Evolutionary conservation across 2,329 filamentous ascomycete genomes (phyloP).

Genomic region (Penicillium italicum): DNA sequence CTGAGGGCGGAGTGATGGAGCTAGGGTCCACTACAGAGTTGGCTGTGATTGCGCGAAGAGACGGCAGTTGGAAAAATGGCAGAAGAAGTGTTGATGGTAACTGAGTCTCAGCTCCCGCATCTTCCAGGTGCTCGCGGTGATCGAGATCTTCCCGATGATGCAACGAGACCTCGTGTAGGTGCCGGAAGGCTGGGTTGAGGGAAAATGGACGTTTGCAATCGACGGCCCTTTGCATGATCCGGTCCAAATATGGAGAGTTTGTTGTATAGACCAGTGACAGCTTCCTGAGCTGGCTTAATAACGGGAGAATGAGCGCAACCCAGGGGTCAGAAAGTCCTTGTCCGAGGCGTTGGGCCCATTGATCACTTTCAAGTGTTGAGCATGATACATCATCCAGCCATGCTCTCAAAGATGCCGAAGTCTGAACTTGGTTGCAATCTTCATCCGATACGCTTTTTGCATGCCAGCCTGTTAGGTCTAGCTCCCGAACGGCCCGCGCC

Average conservation of each 20-base stretch:
- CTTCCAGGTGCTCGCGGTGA: constrained; percentile 6
- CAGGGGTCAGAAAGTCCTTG: constrained; percentile 26
- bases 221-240: constrained; percentile 21
- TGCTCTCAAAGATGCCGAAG: not conserved
- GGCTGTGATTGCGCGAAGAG: constrained; percentile 22
- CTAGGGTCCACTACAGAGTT: constrained; percentile 27
- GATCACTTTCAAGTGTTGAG: constrained; percentile 18
- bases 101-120: constrained; percentile 6
- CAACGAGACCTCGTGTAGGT: constrained; percentile 22
- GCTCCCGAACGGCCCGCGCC: constrained; percentile 20
- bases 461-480: constrained; percentile 26
- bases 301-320: constrained; percentile 26
- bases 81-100: constrained; percentile 17
- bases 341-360: constrained; percentile 24
- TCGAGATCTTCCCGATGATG: constrained; percentile 19
- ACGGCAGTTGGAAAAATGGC: constrained; percentile 27
- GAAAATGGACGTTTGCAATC: constrained; percentile 19
- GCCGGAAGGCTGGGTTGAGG: constrained; percentile 14
- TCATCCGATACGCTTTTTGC: not conserved
- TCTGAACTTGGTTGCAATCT: constrained; percentile 6
- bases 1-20: not conserved
- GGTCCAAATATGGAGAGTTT: constrained; percentile 22
- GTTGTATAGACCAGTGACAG: constrained; percentile 22
- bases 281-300: constrained; percentile 23
- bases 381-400: constrained; percentile 13